These are phyloP conservation scores for Ogataea nonfermentans DNA, from an alignment of 805 yeast genomes.

Conservation along the genomic window DNA sequence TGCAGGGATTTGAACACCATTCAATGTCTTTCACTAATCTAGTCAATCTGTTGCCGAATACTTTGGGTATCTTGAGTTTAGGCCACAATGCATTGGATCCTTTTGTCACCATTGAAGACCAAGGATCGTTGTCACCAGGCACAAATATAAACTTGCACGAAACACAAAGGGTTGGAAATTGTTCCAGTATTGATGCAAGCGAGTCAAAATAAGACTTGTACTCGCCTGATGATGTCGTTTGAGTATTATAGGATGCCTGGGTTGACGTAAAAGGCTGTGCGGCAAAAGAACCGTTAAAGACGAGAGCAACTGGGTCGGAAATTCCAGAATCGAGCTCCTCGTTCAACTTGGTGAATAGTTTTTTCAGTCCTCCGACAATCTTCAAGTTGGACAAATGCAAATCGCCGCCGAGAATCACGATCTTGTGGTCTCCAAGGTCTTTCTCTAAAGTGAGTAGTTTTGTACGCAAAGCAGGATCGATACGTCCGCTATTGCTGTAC, in stretches of 20 bases:
- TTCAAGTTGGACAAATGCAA: slow-evolving; percentile 59
- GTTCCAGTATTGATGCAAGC: slow-evolving; percentile 62
- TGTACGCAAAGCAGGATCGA: slow-evolving; percentile 58
- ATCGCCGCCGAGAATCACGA: slow-evolving; percentile 75
- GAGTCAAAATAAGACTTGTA: slow-evolving; percentile 72
- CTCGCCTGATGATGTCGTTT: slow-evolving; percentile 48
- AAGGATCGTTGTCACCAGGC: slow-evolving; percentile 93
- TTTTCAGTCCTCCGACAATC: slow-evolving; percentile 61
- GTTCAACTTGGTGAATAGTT: slow-evolving; percentile 56
- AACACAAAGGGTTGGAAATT: slow-evolving; percentile 52
- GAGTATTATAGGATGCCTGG: slow-evolving; percentile 45
- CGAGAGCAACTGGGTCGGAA: slow-evolving; percentile 59
- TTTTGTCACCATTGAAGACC: slow-evolving; percentile 71
- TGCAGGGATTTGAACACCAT: slow-evolving; percentile 75
- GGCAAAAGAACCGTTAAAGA: slow-evolving; percentile 79
- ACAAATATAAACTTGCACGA: slow-evolving; percentile 63
- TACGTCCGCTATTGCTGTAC: slow-evolving; percentile 40
- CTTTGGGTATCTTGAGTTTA: slow-evolving; percentile 62
- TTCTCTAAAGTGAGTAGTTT: slow-evolving; percentile 57
- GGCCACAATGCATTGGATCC: slow-evolving; percentile 71
- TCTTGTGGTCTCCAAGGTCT: slow-evolving; percentile 51
- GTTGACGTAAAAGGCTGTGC: slow-evolving; percentile 63
- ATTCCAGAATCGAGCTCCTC: slow-evolving; percentile 39
- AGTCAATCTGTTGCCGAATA: slow-evolving; percentile 67
- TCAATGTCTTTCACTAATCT: slow-evolving; percentile 50